Conservation (phyloP, 2,329 filamentous ascomycete genomes). For the Plenodomus lindquistii region DNA sequence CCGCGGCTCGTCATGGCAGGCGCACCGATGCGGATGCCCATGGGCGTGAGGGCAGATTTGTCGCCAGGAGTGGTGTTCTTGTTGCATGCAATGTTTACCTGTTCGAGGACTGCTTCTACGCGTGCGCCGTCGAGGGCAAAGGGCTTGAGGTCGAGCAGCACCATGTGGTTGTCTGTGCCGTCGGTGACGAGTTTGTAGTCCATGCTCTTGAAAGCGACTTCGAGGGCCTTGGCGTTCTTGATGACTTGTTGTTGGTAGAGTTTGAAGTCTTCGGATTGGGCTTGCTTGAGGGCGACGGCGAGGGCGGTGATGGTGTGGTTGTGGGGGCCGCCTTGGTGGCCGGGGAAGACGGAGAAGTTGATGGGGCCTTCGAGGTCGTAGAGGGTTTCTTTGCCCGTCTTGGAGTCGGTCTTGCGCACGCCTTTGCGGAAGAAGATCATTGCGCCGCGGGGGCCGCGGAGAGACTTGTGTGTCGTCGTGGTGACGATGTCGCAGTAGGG, state of each 20-base stretch:
- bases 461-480: conserved; percentile 96
- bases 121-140: conserved; percentile 85
- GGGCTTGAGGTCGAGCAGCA: conserved; percentile 88
- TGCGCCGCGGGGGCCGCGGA: conserved; percentile 90
- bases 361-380: conserved; percentile 94
- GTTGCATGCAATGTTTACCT: conserved; percentile 95
- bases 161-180: conserved; percentile 96
- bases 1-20: conserved; percentile 97
- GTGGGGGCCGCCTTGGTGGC: conserved; percentile 96
- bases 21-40: conserved; percentile 90
- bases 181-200: conserved; percentile 90
- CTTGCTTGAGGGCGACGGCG: conserved; percentile 92
- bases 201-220: conserved; percentile 65
- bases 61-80: conserved; percentile 99
- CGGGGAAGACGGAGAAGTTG: conserved; percentile 95
- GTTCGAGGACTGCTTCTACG: conserved; percentile 86
- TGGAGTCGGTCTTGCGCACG: conserved; percentile 78
- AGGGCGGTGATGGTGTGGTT: conserved; percentile 99
- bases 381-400: conserved; percentile 81
- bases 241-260: conserved; percentile 90
- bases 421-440: conserved; percentile 99
- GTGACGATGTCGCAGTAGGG: conserved; percentile 91
- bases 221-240: conserved; percentile 87
- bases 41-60: conserved; percentile 88
- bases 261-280: conserved; percentile 85